These are phyloP conservation scores for Chiua sp. DNA, from an alignment of 1,284 basidiomycete genomes.

Conservation along the genomic window DNA sequence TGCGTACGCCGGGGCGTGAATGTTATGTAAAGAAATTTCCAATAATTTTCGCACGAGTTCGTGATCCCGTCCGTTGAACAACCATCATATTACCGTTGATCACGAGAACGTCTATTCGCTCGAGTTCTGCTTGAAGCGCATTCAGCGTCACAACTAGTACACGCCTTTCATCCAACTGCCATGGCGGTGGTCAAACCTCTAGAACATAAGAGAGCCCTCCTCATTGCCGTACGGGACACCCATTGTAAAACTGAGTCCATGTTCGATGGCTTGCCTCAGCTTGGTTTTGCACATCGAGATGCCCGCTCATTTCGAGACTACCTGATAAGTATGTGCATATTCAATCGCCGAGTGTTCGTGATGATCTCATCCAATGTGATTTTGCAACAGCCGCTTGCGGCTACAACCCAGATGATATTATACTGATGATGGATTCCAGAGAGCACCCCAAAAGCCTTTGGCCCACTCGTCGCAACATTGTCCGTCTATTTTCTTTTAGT, in stretches of 20 bases:
- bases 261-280: not conserved
- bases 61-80: too few species aligned
- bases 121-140: not conserved
- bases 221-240: not conserved
- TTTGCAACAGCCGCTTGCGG: not conserved
- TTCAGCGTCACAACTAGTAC: too few species aligned
- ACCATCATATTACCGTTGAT: too few species aligned
- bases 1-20: too few species aligned
- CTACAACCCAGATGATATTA: not conserved
- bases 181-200: not conserved
- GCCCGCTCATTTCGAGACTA: not conserved
- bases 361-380: not conserved
- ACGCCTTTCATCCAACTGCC: not conserved
- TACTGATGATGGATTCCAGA: not conserved
- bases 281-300: not conserved
- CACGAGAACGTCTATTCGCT: not conserved
- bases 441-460: not conserved
- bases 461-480: not conserved
- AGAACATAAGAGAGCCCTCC: not conserved
- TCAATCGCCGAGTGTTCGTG: not conserved
- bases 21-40: too few species aligned
- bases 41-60: too few species aligned
- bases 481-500: not conserved
- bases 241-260: not conserved
- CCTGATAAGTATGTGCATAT: not conserved